Percentiles rank a stretch among this genome's conserved stretches.
Conservation (phyloP, 2,329 filamentous ascomycete species). For the Xylariaceae sp. region DNA sequence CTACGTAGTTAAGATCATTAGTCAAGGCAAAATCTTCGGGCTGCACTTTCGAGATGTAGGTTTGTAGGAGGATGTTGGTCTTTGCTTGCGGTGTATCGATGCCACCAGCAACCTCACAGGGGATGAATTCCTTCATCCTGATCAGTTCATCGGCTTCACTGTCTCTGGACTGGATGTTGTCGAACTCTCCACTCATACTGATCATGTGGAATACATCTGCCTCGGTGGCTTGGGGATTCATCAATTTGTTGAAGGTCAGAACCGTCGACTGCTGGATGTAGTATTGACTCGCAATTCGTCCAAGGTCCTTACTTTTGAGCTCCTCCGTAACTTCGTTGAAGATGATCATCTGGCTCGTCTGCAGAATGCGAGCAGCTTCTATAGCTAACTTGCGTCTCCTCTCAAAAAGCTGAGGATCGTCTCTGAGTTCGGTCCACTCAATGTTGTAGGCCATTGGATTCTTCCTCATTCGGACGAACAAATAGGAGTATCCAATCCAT, state of each 20-base stretch:
- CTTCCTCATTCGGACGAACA: conserved; percentile 93
- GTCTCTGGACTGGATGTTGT: conserved; percentile 91
- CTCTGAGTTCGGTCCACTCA: conserved; percentile 82
- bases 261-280: conserved; percentile 93
- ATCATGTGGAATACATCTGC: conserved; percentile 95
- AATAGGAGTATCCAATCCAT: conserved; percentile 96
- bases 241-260: conserved; percentile 93
- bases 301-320: conserved; percentile 88
- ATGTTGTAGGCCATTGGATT: conserved; percentile 92
- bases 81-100: conserved; percentile 74
- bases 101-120: conserved; percentile 72
- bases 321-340: conserved; percentile 95
- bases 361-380: conserved; percentile 78
- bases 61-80: conserved; percentile 91
- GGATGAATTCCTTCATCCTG: conserved; percentile 63
- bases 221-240: conserved; percentile 79
- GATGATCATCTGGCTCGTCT: conserved; percentile 97
- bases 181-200: conserved; percentile 94
- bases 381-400: conserved; percentile 80
- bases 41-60: conserved; percentile 82
- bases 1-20: conserved; percentile 90
- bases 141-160: conserved; percentile 84
- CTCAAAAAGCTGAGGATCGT: conserved; percentile 84
- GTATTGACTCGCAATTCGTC: conserved; percentile 93
- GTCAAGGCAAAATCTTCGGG: conserved; percentile 90